These are phyloP conservation scores for Oenanthe javanica DNA, from an alignment of 140 eudicot genomes.

Conservation along the genomic window DNA sequence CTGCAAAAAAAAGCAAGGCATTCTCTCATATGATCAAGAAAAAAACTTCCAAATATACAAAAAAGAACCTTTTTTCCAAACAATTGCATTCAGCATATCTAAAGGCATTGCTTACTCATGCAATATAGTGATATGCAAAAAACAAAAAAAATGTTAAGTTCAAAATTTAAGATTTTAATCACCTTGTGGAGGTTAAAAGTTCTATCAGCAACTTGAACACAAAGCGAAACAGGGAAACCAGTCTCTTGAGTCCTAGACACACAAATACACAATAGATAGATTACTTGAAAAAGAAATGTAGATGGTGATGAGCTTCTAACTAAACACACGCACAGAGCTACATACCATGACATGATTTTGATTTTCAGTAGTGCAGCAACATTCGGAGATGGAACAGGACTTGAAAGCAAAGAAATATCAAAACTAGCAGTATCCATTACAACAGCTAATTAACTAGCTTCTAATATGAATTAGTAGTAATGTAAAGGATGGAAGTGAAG, in stretches of 20 bases:
- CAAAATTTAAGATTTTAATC: not conserved
- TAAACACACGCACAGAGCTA: not conserved
- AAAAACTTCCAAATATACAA: not conserved
- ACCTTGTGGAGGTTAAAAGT: conserved; percentile 89
- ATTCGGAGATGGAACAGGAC: conserved; percentile 75
- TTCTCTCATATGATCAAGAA: not conserved
- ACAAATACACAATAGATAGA: not conserved
- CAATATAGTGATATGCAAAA: too few relatives aligned
- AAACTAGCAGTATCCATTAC: conserved; percentile 33
- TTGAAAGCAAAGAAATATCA: conserved; percentile 37
- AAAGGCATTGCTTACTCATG: too few relatives aligned
- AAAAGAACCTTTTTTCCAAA: not conserved
- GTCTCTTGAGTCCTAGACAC: conserved; percentile 82
- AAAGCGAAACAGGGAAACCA: conserved; percentile 70
- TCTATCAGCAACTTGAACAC: conserved; percentile 56
- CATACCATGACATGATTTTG: conserved; percentile 82
- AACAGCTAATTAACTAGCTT: not conserved
- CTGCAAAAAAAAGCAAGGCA: conserved; percentile 22
- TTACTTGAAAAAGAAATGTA: not conserved
- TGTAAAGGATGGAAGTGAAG: not conserved
- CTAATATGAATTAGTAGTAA: conserved; percentile 7
- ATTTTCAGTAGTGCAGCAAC: conserved; percentile 72
- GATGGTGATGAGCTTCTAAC: not conserved
- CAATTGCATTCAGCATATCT: not conserved
- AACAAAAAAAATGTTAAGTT: not conserved